Evolutionary conservation across 805 yeast species (phyloP).

Genomic region (Yarrowia yakushimensis): DNA sequence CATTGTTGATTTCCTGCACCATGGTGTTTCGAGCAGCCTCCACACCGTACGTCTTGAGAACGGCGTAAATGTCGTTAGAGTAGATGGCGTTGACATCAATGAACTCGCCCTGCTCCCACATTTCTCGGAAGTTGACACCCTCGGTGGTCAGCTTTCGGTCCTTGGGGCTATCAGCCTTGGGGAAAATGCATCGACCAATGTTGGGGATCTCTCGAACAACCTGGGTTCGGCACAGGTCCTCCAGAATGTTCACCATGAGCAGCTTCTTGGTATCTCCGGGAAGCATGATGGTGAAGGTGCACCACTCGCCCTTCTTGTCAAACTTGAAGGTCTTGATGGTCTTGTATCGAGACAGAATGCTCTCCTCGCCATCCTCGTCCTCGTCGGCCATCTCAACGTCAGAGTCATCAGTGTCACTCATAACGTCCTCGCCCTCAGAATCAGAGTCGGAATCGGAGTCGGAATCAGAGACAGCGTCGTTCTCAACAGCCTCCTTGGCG

Average conservation of each 20-base stretch:
- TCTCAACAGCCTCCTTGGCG: constrained; percentile 36
- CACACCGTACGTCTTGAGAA: constrained; percentile 88
- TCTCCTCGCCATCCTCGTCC: background rate
- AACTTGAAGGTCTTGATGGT: constrained; percentile 78
- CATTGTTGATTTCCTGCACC: constrained; percentile 92
- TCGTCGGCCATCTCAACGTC: constrained; percentile 38
- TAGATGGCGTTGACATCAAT: constrained; percentile 83
- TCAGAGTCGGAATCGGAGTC: constrained; percentile 47
- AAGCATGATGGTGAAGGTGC: constrained; percentile 80
- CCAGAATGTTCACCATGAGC: constrained; percentile 95
- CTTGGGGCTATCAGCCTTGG: constrained; percentile 54
- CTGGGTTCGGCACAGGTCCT: constrained; percentile 80
- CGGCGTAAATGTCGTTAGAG: constrained; percentile 91
- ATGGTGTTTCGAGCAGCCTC: constrained; percentile 98
- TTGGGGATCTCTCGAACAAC: constrained; percentile 89
- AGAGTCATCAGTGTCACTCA: constrained; percentile 8
- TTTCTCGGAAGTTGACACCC: constrained; percentile 95
- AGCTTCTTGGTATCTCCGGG: constrained; percentile 85
- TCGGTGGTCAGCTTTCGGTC: constrained; percentile 84
- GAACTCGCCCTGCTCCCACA: constrained; percentile 97
- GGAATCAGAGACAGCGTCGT: constrained; percentile 37
- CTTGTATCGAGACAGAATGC: constrained; percentile 44
- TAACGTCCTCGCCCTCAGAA: constrained; percentile 38
- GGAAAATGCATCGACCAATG: constrained; percentile 91
- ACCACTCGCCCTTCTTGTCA: constrained; percentile 84